Evolutionary conservation across 441 rosid species (phyloP).

Genomic region (Flueggea neowawraea): DNA sequence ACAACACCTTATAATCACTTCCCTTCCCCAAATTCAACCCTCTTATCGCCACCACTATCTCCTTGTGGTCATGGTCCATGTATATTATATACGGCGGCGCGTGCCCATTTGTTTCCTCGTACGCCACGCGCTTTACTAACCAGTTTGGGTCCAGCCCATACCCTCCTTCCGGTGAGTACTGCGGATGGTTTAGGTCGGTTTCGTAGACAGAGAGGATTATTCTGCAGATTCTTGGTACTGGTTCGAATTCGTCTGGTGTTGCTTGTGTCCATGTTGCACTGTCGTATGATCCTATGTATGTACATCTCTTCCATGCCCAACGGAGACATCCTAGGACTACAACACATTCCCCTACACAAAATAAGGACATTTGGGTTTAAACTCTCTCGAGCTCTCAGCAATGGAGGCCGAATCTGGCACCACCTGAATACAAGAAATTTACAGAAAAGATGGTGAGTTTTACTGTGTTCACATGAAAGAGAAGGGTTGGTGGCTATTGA

Average conservation of each 20-base stretch:
- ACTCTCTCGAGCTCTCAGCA: too few relatives aligned
- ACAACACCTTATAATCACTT: slow-evolving; percentile 69
- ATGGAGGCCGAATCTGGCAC: too few relatives aligned
- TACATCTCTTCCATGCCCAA: slow-evolving; percentile 96
- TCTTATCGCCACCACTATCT: slow-evolving; percentile 77
- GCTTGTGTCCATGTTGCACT: slow-evolving; percentile 77
- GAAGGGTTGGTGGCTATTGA: too few relatives aligned
- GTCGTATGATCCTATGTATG: slow-evolving; percentile 75
- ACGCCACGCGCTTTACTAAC: slow-evolving; percentile 59
- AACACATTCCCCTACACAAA: slow-evolving; percentile 74
- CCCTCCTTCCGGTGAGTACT: slow-evolving; percentile 48
- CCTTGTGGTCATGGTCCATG: slow-evolving; percentile 55
- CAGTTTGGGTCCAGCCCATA: slow-evolving; percentile 59
- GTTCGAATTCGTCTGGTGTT: slow-evolving; percentile 66
- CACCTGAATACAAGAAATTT: too few relatives aligned
- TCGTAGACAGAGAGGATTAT: slow-evolving; percentile 80
- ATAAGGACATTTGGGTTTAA: slow-evolving; percentile 46
- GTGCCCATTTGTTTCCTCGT: slow-evolving; percentile 57
- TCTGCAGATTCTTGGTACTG: slow-evolving; percentile 76
- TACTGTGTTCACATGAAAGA: too few relatives aligned
- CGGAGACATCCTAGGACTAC: slow-evolving; percentile 59
- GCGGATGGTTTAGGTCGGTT: slow-evolving; percentile 55
- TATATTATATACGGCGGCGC: slow-evolving; percentile 89
- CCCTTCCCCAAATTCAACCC: slow-evolving; percentile 73
- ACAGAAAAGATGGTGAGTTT: too few relatives aligned